These are phyloP conservation scores for Extremus antarcticus DNA, from an alignment of 495 filamentous ascomycete genomes.

Conservation along the genomic window DNA sequence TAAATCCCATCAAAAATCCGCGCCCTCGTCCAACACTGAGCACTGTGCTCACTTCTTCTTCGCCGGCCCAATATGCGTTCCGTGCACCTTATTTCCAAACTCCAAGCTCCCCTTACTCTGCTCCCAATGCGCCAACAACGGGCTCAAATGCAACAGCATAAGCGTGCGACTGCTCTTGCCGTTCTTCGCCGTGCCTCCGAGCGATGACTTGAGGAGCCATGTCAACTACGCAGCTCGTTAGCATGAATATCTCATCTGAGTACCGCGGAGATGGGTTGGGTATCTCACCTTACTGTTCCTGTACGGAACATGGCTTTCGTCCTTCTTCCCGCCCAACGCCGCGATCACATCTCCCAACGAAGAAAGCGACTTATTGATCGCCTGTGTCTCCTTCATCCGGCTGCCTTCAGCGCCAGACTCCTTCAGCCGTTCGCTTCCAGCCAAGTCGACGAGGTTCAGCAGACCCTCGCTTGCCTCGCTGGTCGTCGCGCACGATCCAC, in stretches of 20 bases:
- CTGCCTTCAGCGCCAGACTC: constrained; percentile 76
- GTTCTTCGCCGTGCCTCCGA: constrained; percentile 87
- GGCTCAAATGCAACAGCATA: constrained; percentile 98
- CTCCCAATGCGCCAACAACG: constrained; percentile 65
- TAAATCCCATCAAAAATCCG: too few relatives aligned
- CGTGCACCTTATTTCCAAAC: constrained; percentile 90
- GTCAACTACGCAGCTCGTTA: constrained; percentile 51
- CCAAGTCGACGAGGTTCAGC: constrained; percentile 91
- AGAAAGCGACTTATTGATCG: constrained; percentile 87
- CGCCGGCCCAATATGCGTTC: constrained; percentile 80
- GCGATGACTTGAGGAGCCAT: constrained; percentile 86
- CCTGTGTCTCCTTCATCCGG: constrained; percentile 85
- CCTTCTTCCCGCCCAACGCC: constrained; percentile 58
- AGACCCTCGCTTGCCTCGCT: constrained; percentile 81
- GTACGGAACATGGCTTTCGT: constrained; percentile 78
- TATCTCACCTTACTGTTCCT: constrained; percentile 75
- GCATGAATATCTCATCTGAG: constrained; percentile 1
- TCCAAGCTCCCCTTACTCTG: constrained; percentile 93
- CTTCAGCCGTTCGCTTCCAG: constrained; percentile 82
- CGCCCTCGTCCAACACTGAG: too few relatives aligned
- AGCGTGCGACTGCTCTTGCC: constrained; percentile 41
- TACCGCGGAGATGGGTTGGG: background rate
- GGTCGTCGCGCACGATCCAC: constrained; percentile 69
- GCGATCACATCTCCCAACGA: constrained; percentile 93
- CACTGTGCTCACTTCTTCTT: constrained; percentile 42